Conservation (phyloP, 2,329 filamentous ascomycete genomes). For the Fusarium sp. region DNA sequence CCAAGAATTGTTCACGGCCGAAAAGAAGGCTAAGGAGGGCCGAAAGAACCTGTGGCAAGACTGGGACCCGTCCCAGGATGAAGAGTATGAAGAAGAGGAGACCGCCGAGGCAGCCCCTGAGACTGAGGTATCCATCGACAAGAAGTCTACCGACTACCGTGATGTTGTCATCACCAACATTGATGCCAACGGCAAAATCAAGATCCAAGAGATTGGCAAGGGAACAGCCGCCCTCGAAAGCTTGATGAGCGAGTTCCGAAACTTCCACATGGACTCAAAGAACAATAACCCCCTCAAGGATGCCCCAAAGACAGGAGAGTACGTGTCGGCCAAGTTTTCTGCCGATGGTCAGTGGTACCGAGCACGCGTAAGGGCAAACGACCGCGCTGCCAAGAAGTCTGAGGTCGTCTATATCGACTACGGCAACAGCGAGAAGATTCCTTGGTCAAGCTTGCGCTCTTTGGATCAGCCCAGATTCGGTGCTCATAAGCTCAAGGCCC, state of each 20-base stretch:
- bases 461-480: conserved; percentile 82
- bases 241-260: conserved; percentile 89
- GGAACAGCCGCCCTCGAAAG: conserved; percentile 86
- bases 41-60: conserved; percentile 91
- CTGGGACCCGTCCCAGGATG: conserved; percentile 91
- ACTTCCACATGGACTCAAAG: conserved; percentile 85
- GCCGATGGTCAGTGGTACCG: conserved; percentile 95
- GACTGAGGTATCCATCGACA: conserved; percentile 64
- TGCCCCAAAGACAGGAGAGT: conserved; percentile 88
- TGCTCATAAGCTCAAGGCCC: conserved; percentile 81
- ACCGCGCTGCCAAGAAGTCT: conserved; percentile 85
- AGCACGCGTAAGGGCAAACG: conserved; percentile 88
- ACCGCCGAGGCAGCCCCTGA: conserved; percentile 61
- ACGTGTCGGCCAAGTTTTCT: conserved; percentile 89
- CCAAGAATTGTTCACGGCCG: conserved; percentile 84
- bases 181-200: conserved; percentile 81
- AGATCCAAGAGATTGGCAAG: conserved; percentile 88
- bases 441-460: conserved; percentile 85
- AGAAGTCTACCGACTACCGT: conserved; percentile 84
- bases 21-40: conserved; percentile 88
- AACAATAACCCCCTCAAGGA: conserved; percentile 78
- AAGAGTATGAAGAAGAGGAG: conserved; percentile 63
- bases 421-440: conserved; percentile 88
- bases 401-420: conserved; percentile 97
- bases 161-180: conserved; percentile 93